Percentiles rank a stretch among this genome's conserved stretches.
phyloP scores from a whole-genome alignment of 2,329 filamentous ascomycete genomes.

The Aspergillus ochraceus region DNA sequence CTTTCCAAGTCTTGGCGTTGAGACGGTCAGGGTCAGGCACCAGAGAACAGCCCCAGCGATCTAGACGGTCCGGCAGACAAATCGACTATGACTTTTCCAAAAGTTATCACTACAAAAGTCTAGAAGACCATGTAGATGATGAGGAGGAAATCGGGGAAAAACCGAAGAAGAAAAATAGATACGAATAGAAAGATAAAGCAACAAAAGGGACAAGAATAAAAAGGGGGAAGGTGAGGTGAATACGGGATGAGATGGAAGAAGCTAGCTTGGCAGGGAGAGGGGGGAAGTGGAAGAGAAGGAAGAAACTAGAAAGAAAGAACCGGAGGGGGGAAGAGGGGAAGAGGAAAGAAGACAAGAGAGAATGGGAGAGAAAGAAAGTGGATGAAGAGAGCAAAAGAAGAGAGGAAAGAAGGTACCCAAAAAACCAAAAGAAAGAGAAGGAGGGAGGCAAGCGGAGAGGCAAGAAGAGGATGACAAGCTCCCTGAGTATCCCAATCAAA shows the following conservation, averaged over 20 bases:
- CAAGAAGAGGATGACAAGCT: not conserved
- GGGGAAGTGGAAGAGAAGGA: conserved; percentile 11
- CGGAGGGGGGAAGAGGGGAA: not conserved
- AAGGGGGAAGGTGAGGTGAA: conserved; percentile 5
- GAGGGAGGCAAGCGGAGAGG: conserved; percentile 1
- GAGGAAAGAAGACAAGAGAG: conserved; percentile 23
- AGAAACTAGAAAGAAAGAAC: conserved; percentile 3
- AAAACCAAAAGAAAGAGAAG: conserved; percentile 2
- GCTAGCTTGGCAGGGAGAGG: not conserved
- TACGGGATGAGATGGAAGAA: conserved; percentile 12
- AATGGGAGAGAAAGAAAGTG: conserved; percentile 20
- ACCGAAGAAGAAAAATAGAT: conserved; percentile 10
- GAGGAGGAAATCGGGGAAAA: conserved; percentile 10
- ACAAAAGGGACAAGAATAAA: conserved; percentile 7
- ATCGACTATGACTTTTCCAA: conserved; percentile 1
- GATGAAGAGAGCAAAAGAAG: conserved; percentile 15
- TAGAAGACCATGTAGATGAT: conserved; percentile 13
- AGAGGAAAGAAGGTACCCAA: conserved; percentile 15
- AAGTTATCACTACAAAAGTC: conserved; percentile 5
- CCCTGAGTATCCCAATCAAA: not conserved
- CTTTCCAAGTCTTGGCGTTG: conserved; percentile 10
- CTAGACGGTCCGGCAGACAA: conserved; percentile 5
- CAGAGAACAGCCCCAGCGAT: conserved; percentile 3
- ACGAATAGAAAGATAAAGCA: not conserved
- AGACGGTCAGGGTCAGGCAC: conserved; percentile 2